Conservation (phyloP, 148 eudicot species). For the Rhododendron mucronatum region DNA sequence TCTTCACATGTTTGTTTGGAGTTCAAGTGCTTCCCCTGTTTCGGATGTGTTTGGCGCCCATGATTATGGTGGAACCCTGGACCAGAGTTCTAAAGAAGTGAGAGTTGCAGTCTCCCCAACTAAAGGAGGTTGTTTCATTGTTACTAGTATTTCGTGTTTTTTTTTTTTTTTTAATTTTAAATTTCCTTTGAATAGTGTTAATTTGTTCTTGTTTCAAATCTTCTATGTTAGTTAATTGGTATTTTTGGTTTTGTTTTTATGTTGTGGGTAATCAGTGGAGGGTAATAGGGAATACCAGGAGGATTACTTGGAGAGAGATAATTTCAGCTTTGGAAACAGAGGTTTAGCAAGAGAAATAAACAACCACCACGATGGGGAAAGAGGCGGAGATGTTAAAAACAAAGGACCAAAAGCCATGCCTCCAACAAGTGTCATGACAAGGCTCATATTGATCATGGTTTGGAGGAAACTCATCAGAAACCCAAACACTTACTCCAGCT, state of each 20-base stretch:
- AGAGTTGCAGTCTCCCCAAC: conserved; percentile 55
- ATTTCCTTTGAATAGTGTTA: no score
- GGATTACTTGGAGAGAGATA: conserved; percentile 56
- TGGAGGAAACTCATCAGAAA: conserved; percentile 96
- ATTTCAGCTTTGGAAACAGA: conserved; percentile 71
- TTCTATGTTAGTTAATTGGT: background rate
- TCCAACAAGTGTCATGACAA: conserved; percentile 92
- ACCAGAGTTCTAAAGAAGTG: conserved; percentile 55
- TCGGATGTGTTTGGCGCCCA: conserved; percentile 72
- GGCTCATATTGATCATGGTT: conserved; percentile 92
- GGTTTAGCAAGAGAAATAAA: conserved; percentile 31
- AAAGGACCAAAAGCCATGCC: conserved; percentile 53
- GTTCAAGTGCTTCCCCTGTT: conserved; percentile 74
- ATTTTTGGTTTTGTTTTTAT: background rate
- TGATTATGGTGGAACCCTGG: conserved; percentile 32
- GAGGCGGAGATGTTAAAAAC: conserved; percentile 24
- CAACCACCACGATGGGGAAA: conserved; percentile 28
- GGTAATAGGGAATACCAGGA: conserved; percentile 47
- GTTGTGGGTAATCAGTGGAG: conserved; percentile 27
- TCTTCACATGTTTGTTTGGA: conserved; percentile 86
- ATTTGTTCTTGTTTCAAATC: no score
- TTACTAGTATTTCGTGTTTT: no score
- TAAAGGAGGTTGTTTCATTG: conserved; percentile 42
- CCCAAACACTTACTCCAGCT: conserved; percentile 92
- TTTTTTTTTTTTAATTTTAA: no score